Evolutionary conservation across 2,329 filamentous ascomycete species (phyloP).

Genomic region (Alternaria atra): DNA sequence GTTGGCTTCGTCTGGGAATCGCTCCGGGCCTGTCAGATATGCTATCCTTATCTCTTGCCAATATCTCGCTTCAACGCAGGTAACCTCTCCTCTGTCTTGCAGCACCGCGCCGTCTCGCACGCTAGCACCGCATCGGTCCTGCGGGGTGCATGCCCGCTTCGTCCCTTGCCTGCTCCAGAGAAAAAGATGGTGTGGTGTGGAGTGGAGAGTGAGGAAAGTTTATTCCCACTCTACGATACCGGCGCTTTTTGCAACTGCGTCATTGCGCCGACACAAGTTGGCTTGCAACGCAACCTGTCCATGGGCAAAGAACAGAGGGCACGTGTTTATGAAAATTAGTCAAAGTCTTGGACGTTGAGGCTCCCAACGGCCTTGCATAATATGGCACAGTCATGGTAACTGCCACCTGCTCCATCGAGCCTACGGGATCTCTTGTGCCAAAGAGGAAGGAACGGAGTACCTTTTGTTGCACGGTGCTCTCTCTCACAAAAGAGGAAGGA

Average conservation of each 20-base stretch:
- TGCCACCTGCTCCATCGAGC: conserved; percentile 20
- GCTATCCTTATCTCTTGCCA: conserved; percentile 17
- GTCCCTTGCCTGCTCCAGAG: not conserved
- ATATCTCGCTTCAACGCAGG: conserved; percentile 9
- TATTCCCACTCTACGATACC: conserved; percentile 4
- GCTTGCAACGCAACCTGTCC: not conserved
- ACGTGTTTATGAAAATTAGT: not conserved
- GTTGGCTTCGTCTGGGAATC: not conserved
- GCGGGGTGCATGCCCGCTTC: conserved; percentile 30
- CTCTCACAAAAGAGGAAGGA: conserved; percentile 18
- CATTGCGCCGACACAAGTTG: not conserved
- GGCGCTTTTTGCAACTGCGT: not conserved
- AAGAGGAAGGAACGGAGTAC: conserved; percentile 15
- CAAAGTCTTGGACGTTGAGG: not conserved
- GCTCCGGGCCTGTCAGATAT: conserved; percentile 14
- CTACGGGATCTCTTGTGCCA: conserved; percentile 14
- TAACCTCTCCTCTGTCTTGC: conserved; percentile 9
- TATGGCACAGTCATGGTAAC: not conserved
- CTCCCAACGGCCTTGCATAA: conserved; percentile 10
- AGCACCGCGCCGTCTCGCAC: conserved; percentile 6
- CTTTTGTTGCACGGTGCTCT: not conserved
- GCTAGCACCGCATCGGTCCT: conserved; percentile 13
- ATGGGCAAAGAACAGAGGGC: not conserved
- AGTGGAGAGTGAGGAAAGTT: conserved; percentile 6
- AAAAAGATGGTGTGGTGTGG: conserved; percentile 2